These are phyloP conservation scores for Backusella australiensis DNA, from an alignment of 192 early-diverging fungal genomes.

Conservation along the genomic window DNA sequence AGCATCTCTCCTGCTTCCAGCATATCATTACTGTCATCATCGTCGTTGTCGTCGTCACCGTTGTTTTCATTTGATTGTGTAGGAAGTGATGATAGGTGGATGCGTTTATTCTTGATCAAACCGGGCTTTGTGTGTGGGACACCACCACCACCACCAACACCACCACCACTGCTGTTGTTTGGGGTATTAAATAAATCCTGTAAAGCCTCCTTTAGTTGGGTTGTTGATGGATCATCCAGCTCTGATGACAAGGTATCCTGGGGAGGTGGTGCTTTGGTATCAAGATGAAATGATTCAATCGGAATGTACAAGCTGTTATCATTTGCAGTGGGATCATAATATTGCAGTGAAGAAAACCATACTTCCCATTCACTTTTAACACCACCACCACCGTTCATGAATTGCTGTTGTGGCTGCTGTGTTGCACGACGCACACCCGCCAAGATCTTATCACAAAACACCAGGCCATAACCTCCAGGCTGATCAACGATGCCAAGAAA, in stretches of 20 bases:
- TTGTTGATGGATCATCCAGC: not conserved
- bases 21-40: not conserved
- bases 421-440: slow-evolving; percentile 23
- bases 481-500: slow-evolving; percentile 32
- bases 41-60: not conserved
- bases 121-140: not conserved
- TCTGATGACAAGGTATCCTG: not conserved
- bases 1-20: slow-evolving; percentile 18
- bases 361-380: slow-evolving; percentile 17
- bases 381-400: no score
- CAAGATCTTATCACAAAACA: slow-evolving; percentile 30
- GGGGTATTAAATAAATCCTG: not conserved
- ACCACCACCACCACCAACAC: no score
- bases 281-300: slow-evolving; percentile 12
- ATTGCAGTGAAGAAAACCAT: slow-evolving; percentile 29
- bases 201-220: not conserved
- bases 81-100: not conserved
- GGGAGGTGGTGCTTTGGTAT: not conserved
- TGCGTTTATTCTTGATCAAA: not conserved
- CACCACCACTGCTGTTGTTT: not conserved
- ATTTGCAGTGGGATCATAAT: slow-evolving; percentile 15
- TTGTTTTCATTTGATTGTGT: not conserved
- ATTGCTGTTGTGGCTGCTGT: no score
- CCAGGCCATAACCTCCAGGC: slow-evolving; percentile 9
- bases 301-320: not conserved